Evolutionary conservation across 2,329 filamentous ascomycete species (phyloP), one percentile per base, ranked within the genome.

Genomic region (Xylariaceae sp.): DNA sequence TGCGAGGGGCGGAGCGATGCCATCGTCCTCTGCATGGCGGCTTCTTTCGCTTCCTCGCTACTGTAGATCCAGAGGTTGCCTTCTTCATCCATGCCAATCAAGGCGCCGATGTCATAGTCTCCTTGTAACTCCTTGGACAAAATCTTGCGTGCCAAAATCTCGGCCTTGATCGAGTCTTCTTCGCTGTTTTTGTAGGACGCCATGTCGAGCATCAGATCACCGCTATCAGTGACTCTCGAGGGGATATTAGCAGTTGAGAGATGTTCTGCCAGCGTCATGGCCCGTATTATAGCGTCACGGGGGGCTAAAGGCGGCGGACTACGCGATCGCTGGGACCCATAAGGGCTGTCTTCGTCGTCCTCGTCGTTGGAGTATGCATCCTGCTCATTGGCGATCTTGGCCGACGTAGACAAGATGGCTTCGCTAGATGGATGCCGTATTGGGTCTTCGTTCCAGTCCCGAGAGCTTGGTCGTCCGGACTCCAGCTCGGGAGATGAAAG

Each of bases 31-130:
- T 87, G 86, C 74, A 87, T 87, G 31, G 93, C 93, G 6, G 89
- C 88, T 63, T 94, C 88, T 66, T 97, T 97, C 19, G 94, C 91
- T 66, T 96, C 92, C 69, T 97, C 92, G 63, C 92, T 97, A 72
- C 91, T 94, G 74, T 99, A 99, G 60, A 99, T 97, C 93, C 94
- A 97, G n/a, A 99, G 78, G 64, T 99, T 99, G 6, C 94, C 94
- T 54, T 94, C 85, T 65, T 96, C 91, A 66, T 99, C 94, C 42
- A 94, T 93, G 12, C 92, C 94, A 62, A 99, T 96, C 31, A 99
- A 78, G 2, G 93, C 88, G 6, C 94, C 94, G 62, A 99, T 96
- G 67, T 99, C 94, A 69, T 97, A 97, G 66, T 93, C 91, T 18
- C 92, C 94, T 63, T 96, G 89, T 13, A 97, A 74, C 71, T 97